Conservation (phyloP, 495 filamentous ascomycete species). For the Evernia prunastri region DNA sequence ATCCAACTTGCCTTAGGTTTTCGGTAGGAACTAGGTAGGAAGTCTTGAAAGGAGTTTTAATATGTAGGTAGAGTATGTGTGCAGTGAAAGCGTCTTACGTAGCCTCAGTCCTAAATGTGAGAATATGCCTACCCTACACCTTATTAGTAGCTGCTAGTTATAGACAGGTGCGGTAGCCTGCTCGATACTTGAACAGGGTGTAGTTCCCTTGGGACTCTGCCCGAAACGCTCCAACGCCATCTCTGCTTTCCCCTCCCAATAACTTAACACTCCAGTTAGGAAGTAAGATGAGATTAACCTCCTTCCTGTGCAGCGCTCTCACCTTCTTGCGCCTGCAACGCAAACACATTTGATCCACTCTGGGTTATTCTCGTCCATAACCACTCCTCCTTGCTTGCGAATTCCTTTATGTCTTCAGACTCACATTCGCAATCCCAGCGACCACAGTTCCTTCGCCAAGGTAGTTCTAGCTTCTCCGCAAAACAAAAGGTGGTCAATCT, state of each 20-base stretch:
- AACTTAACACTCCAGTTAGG: neutral
- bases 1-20: no score
- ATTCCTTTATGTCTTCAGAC: slow-evolving; percentile 26
- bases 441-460: slow-evolving; percentile 21
- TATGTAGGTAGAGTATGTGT: no score
- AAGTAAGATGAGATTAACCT: slow-evolving; percentile 3
- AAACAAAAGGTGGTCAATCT: slow-evolving; percentile 23
- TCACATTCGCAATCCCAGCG: slow-evolving; percentile 20
- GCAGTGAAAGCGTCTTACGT: neutral
- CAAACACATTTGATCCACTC: slow-evolving; percentile 2
- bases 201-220: slow-evolving; percentile 5
- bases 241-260: neutral
- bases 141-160: slow-evolving; percentile 1
- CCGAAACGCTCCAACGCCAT: slow-evolving; percentile 9
- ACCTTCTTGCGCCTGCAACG: slow-evolving; percentile 6
- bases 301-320: neutral
- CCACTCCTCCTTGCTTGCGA: neutral
- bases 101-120: slow-evolving; percentile 3
- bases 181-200: slow-evolving; percentile 1
- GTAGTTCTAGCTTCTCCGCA: slow-evolving; percentile 13
- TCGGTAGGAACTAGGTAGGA: no score
- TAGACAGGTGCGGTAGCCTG: slow-evolving; percentile 5
- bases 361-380: neutral
- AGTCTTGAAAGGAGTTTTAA: neutral
- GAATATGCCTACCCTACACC: no score